phyloP scores from a whole-genome alignment of 345 rosid genomes.

The Hibiscus trionum region DNA sequence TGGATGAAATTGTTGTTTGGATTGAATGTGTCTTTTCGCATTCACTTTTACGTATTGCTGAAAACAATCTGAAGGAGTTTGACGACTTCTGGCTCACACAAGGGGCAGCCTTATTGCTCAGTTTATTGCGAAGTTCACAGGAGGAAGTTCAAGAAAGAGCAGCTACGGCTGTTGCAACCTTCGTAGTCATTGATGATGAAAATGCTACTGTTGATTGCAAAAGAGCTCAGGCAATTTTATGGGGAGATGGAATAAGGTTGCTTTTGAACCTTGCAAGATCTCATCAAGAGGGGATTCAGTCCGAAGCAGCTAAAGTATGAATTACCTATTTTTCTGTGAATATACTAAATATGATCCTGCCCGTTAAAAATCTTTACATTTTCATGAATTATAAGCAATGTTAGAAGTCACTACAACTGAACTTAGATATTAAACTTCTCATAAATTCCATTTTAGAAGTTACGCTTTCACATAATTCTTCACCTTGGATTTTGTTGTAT shows the following conservation, averaged over 20 bases:
- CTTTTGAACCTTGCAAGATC: constrained; percentile 78
- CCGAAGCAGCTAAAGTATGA: constrained; percentile 78
- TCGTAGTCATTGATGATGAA: constrained; percentile 78
- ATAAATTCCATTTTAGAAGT: background rate
- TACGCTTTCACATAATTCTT: background rate
- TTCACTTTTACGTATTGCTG: constrained; percentile 60
- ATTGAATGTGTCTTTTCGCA: constrained; percentile 72
- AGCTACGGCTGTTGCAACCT: constrained; percentile 75
- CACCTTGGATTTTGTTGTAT: background rate
- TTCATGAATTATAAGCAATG: background rate
- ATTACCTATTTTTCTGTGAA: background rate
- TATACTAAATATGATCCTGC: background rate
- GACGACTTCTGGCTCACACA: constrained; percentile 79
- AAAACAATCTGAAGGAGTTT: constrained; percentile 60
- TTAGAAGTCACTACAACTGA: background rate
- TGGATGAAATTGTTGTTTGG: constrained; percentile 64
- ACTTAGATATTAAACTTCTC: background rate
- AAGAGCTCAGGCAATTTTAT: constrained; percentile 79
- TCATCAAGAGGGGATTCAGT: constrained; percentile 75
- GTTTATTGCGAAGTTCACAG: constrained; percentile 65
- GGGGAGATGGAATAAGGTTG: constrained; percentile 60
- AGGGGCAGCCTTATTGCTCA: constrained; percentile 61
- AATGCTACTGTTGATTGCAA: constrained; percentile 65
- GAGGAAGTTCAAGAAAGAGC: constrained; percentile 87
- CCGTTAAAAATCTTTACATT: background rate